phyloP scores from a whole-genome alignment of 2,329 filamentous ascomycete genomes.

The Hymenotorrendiella dingleyae region DNA sequence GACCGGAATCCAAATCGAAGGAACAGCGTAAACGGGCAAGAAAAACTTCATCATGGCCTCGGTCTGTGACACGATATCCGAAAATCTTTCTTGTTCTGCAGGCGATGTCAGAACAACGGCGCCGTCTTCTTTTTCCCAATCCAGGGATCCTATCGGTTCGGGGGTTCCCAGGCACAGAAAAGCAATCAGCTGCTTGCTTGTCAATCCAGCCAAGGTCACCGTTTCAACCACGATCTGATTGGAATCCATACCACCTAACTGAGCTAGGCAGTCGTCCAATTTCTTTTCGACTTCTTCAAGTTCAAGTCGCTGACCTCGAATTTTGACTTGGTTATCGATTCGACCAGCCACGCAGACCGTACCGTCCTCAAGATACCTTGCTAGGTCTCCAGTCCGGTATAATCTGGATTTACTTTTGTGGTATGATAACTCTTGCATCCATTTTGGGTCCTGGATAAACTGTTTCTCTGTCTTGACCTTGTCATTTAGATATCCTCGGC shows the following conservation, averaged over 20 bases:
- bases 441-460: conserved; percentile 14
- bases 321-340: conserved; percentile 60
- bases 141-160: too few species aligned
- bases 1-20: conserved; percentile 29
- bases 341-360: conserved; percentile 57
- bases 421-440: conserved; percentile 9
- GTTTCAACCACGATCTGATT: too few species aligned
- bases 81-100: not conserved
- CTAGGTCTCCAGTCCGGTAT: conserved; percentile 31
- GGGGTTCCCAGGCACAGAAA: not conserved
- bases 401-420: conserved; percentile 17
- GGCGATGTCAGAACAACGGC: too few species aligned
- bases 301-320: conserved; percentile 58
- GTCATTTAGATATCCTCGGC: conserved; percentile 20
- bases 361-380: conserved; percentile 47
- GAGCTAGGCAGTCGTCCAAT: not conserved
- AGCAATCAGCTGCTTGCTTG: too few species aligned
- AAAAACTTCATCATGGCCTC: not conserved
- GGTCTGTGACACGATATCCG: not conserved
- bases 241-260: not conserved
- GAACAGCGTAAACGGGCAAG: conserved; percentile 33
- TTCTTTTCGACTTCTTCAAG: conserved; percentile 51
- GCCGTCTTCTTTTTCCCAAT: too few species aligned
- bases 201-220: too few species aligned
- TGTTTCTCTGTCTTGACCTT: conserved; percentile 8